Percentiles rank a stretch among this genome's conserved stretches.
Evolutionary conservation across 768 basidiomycete genomes (phyloP).

Genomic region (Tulasnella calospora): DNA sequence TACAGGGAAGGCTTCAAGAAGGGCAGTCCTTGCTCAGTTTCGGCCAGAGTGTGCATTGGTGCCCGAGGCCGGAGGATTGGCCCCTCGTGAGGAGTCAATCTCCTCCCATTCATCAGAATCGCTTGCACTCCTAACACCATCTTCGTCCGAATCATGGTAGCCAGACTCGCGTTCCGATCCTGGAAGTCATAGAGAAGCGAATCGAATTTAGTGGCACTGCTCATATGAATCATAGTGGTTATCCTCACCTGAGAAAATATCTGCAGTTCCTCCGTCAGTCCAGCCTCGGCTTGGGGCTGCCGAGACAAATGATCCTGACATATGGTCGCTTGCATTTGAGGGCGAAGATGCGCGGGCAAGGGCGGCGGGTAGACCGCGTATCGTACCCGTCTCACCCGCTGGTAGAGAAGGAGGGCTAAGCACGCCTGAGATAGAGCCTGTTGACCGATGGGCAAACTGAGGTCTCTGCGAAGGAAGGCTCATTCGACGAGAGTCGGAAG

Average conservation of each 20-base stretch:
- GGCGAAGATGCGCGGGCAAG: slow-evolving; percentile 14
- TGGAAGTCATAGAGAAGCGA: background rate
- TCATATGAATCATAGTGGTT: background rate
- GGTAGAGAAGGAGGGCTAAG: slow-evolving; percentile 6
- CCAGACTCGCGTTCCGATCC: slow-evolving; percentile 18
- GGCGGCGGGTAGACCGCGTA: background rate
- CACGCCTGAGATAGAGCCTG: background rate
- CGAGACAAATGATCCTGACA: slow-evolving; percentile 16
- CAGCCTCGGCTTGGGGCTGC: slow-evolving; percentile 12
- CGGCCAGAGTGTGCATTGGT: background rate
- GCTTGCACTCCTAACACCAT: slow-evolving; percentile 14
- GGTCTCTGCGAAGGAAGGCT: background rate
- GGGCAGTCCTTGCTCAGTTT: background rate
- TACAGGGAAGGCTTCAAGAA: background rate
- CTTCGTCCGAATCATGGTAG: slow-evolving; percentile 14
- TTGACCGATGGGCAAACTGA: background rate
- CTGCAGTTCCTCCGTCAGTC: slow-evolving; percentile 23
- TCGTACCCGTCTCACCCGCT: background rate
- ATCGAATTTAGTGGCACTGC: background rate
- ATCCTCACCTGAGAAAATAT: slow-evolving; percentile 21
- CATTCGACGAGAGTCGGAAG: background rate
- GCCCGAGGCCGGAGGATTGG: background rate
- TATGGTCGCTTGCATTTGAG: slow-evolving; percentile 7
- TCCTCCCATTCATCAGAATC: slow-evolving; percentile 14
- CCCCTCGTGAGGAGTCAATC: background rate